These are phyloP conservation scores for Botrytis hyacinthi DNA, from an alignment of 2,329 filamentous ascomycete genomes.

Conservation along the genomic window DNA sequence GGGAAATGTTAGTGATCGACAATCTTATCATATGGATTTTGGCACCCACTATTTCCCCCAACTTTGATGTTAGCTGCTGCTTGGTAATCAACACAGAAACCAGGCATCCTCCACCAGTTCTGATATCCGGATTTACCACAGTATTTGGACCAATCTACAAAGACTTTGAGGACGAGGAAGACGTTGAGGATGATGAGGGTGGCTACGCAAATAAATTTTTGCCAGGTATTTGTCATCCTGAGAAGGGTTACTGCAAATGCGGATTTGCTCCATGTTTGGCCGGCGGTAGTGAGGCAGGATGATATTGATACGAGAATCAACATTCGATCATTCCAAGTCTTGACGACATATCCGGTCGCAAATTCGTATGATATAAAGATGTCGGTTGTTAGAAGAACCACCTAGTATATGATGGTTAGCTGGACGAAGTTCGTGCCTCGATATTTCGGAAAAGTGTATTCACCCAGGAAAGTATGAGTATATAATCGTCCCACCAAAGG, in stretches of 20 bases:
- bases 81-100: constrained; percentile 44
- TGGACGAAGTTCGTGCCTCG: neutral
- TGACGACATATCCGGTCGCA: constrained; percentile 48
- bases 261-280: constrained; percentile 42
- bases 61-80: constrained; percentile 48
- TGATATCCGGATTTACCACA: constrained; percentile 46
- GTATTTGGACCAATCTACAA: constrained; percentile 51
- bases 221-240: constrained; percentile 46
- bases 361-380: constrained; percentile 48
- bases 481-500: constrained; percentile 32
- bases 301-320: constrained; percentile 49
- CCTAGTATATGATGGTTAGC: constrained; percentile 33
- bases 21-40: constrained; percentile 1
- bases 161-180: constrained; percentile 48
- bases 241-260: constrained; percentile 39
- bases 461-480: constrained; percentile 27
- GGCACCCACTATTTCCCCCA: constrained; percentile 48
- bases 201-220: constrained; percentile 47
- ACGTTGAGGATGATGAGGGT: constrained; percentile 50
- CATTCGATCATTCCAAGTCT: constrained; percentile 52
- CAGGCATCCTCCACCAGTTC: constrained; percentile 46
- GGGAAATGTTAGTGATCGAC: constrained; percentile 26
- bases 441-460: constrained; percentile 10
- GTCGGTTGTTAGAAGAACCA: constrained; percentile 46
- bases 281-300: constrained; percentile 36